phyloP scores from a whole-genome alignment of 805 yeast genomes.

The Candida odintsovae region DNA sequence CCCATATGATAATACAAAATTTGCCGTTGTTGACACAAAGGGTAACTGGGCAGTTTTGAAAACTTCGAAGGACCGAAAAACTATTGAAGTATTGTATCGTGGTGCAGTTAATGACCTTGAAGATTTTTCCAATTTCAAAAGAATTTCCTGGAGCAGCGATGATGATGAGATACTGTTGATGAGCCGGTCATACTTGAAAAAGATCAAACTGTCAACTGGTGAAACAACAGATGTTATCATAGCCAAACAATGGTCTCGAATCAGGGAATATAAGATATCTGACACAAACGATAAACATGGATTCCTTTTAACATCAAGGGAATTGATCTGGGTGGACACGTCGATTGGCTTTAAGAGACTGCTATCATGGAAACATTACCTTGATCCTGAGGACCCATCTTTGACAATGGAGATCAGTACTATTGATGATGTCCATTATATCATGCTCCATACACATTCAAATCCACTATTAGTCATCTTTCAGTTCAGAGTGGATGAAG shows the following conservation, averaged over 20 bases:
- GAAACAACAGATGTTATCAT: slow-evolving; percentile 26
- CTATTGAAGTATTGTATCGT: slow-evolving; percentile 1
- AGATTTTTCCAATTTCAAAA: slow-evolving; percentile 54
- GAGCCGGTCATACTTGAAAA: slow-evolving; percentile 39
- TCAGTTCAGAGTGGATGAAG: slow-evolving; percentile 30
- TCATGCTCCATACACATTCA: slow-evolving; percentile 25
- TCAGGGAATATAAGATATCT: slow-evolving; percentile 38
- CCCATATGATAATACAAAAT: slow-evolving; percentile 33
- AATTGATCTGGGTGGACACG: slow-evolving; percentile 47
- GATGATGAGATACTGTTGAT: slow-evolving; percentile 27
- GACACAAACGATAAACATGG: slow-evolving; percentile 28
- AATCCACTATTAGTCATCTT: slow-evolving; percentile 28
- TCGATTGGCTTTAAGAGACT: slow-evolving; percentile 35
- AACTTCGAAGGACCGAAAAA: not conserved
- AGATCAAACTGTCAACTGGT: slow-evolving; percentile 23
- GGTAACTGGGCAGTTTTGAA: slow-evolving; percentile 47
- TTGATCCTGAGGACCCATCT: slow-evolving; percentile 51
- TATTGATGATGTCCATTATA: slow-evolving; percentile 15
- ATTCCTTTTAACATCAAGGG: slow-evolving; percentile 61
- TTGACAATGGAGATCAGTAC: slow-evolving; percentile 33
- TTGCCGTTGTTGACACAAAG: slow-evolving; percentile 42
- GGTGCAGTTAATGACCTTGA: slow-evolving; percentile 31
- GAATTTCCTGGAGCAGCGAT: slow-evolving; percentile 39
- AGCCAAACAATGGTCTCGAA: slow-evolving; percentile 21
- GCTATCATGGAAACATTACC: slow-evolving; percentile 69